Evolutionary conservation across 148 eudicot species (phyloP), one percentile per base, ranked within the genome.

Genomic region (Gaultheria prostrata): DNA sequence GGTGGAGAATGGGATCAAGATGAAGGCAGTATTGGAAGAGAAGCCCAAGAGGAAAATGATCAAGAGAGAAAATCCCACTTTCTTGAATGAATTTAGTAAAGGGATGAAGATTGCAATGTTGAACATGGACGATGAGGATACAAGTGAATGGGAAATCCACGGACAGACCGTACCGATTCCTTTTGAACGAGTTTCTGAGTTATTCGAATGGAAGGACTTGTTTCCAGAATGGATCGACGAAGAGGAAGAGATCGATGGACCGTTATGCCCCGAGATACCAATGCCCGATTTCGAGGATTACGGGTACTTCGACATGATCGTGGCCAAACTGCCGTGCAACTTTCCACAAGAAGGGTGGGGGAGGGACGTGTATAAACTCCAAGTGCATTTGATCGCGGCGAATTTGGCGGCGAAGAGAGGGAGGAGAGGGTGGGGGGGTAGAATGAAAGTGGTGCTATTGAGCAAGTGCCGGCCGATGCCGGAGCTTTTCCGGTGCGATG

Each of bases 221-320:
- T 97, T 94, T 78, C 99, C 99, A 0, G 99, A 97, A 77, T 97
- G 98, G 98, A 92, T 97, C 3, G 99, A 97, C 30, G 99, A 97
- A 82, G 99, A 97, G 15, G 91, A 97, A 82, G 98, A 97, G 65
- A 87, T 86, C 9, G 95, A 95, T 43, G 91, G 92, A 0, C 90
- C 93, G 0, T 87, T 75, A 8, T 97, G 99, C 82, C 99, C 99
- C 12, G 93, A 94, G 78, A 91, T 97, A 8, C 99, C 97, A 1
- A 92, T 93, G 94, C 97, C 99, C 6, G 71, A 85, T 0, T 88
- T 83, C 12, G 91, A 92, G 3, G 63, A 83, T 6, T 88, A 86
- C 39, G 89, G 85, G 0, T 80, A 85, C 24, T 45, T 97, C 82
- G 99, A 94, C 84, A 50, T 91, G 85, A 86, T 97, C 0, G 92